Base-by-base conservation (phyloP, 2,329 filamentous ascomycete species). In the Xylariaceae sp. region DNA sequence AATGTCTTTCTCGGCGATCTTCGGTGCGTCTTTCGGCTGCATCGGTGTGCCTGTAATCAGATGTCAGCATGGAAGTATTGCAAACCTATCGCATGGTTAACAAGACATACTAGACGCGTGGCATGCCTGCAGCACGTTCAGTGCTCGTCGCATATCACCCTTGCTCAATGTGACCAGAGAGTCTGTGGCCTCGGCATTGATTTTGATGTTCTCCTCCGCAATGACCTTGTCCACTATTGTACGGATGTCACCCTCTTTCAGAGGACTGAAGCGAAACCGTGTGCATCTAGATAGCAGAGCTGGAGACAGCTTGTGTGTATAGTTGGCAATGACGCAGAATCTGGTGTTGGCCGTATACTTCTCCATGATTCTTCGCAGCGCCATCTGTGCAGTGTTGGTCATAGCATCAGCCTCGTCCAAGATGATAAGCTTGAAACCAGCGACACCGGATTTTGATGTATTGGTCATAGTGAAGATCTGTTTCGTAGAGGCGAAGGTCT, bases 321-420 rank as follows among this genome's bases (percentile, higher is more conserved):
- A 99, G 72, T 99, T 99, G 61, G 94, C 94, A 61, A 99, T 97
- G 66, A 99, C 90, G 73, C 92, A 97, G 73, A 99, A 99, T 45
- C 94, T 80, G 2, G 94, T 96, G 73, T 99, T 99, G 52, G 89
- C 89, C 1, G 94, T 99, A 74, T 99, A 99, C 73, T 96, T 96
- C 67, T 99, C 94, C 94, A 99, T 99, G 65, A 99, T 97, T 42
- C 94, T 79, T 54, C 94, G 82, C 48, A 99, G 76, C 0, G 94
- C 94, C 92, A 99, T 99, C 71, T 99, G 94, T 6, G 94, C 94
- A 0, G 92, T 95, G 47, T 89, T 87, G n/a, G 94, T 99, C 94
- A 99, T 99, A 47, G 94, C 94, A 68, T 99, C 94, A n/a, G 94
- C 94, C 75, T 99, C 94, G 69, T 99, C 94, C 5, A 99, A 82